A percentile compares a stretch with the other conserved stretches of the same genome.
Evolutionary conservation across 2,329 filamentous ascomycete species (phyloP).

Genomic region (Aspergillus puulaauensis): DNA sequence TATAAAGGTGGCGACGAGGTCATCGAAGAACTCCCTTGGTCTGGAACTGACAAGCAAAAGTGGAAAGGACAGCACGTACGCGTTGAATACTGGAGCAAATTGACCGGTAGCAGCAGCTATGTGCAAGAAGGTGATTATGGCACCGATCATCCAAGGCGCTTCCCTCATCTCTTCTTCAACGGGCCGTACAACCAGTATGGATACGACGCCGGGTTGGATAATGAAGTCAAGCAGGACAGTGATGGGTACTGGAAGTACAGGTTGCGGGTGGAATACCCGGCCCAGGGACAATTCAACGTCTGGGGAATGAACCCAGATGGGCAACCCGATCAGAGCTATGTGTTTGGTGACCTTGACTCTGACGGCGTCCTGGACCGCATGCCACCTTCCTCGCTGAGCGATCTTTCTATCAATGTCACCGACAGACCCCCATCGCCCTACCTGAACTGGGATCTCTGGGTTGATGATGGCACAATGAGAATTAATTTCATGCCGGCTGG

Average conservation of each 20-base stretch:
- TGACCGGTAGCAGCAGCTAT: constrained; percentile 60
- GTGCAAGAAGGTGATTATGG: constrained; percentile 59
- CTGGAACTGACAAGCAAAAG: constrained; percentile 56
- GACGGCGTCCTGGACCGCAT: constrained; percentile 63
- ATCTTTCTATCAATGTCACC: constrained; percentile 60
- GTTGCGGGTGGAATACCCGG: constrained; percentile 65
- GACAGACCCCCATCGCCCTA: constrained; percentile 54
- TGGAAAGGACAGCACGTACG: constrained; percentile 64
- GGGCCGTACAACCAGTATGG: constrained; percentile 65
- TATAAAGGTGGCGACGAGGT: constrained; percentile 55
- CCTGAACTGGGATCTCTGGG: constrained; percentile 55
- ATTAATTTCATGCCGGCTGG: constrained; percentile 56
- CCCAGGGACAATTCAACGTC: constrained; percentile 61
- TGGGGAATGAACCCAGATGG: constrained; percentile 68
- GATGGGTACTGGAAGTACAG: constrained; percentile 58
- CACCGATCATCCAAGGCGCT: constrained; percentile 48
- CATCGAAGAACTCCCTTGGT: constrained; percentile 54
- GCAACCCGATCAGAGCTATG: constrained; percentile 58
- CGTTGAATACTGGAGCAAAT: constrained; percentile 62
- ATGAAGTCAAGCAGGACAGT: constrained; percentile 50
- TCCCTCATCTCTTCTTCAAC: constrained; percentile 63
- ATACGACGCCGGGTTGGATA: constrained; percentile 60
- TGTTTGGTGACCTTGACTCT: constrained; percentile 62
- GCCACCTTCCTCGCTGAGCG: constrained; percentile 57
- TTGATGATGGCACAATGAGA: constrained; percentile 55